These are phyloP conservation scores for Suillus ampliporus DNA, from an alignment of 768 basidiomycete species.

Conservation along the genomic window DNA sequence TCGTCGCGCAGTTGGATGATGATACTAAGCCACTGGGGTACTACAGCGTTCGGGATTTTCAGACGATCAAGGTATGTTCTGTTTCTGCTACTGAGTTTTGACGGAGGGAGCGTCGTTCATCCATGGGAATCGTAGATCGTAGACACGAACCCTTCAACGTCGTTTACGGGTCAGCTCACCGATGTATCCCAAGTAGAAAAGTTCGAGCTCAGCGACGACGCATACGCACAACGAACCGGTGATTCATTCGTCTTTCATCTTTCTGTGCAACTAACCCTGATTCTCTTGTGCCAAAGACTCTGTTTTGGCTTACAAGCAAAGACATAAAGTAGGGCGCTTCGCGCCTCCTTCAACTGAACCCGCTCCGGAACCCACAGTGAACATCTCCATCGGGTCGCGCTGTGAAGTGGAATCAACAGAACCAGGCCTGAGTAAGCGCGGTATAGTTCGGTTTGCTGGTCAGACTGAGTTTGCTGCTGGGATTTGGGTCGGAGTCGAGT, in stretches of 20 bases:
- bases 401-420: slow-evolving; percentile 83
- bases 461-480: slow-evolving; percentile 72
- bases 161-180: slow-evolving; percentile 82
- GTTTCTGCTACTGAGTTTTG: not conserved
- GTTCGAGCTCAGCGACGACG: slow-evolving; percentile 84
- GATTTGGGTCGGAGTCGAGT: slow-evolving; percentile 91
- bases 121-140: slow-evolving; percentile 51
- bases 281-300: slow-evolving; percentile 60
- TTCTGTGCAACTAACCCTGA: not conserved
- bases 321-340: slow-evolving; percentile 88
- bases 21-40: slow-evolving; percentile 71
- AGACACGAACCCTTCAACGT: slow-evolving; percentile 76
- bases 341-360: slow-evolving; percentile 55
- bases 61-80: slow-evolving; percentile 72
- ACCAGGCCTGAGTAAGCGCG: slow-evolving; percentile 75
- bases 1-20: slow-evolving; percentile 64
- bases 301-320: slow-evolving; percentile 88
- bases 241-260: not conserved
- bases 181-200: slow-evolving; percentile 91
- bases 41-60: slow-evolving; percentile 77
- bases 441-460: slow-evolving; percentile 87
- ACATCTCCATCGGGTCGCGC: slow-evolving; percentile 72
- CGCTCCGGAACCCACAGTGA: slow-evolving; percentile 34
- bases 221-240: slow-evolving; percentile 86
- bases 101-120: slow-evolving; percentile 3